Evolutionary conservation across 331 rosid species (phyloP), one percentile per base, ranked within the genome.

Genomic region (Saraca asoca): DNA sequence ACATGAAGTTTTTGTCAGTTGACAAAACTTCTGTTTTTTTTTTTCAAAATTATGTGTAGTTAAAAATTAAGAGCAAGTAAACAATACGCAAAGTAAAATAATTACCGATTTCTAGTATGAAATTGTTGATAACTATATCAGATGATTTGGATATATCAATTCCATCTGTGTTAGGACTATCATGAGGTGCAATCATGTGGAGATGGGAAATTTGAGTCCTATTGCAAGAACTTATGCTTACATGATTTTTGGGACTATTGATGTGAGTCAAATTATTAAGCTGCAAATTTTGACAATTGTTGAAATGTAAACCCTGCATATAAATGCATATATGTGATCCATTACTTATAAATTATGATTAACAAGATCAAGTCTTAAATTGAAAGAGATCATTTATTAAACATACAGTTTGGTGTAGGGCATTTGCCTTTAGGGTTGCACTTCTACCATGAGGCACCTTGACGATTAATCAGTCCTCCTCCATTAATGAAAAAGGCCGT

Each of bases 401-500:
- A 49, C 80, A 41, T 51, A 78, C 81, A 0, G 39, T 16, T 3
- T 54, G 71, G 79, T 1, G 74, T 60, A 0, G 1, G 9, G 17
- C 0, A 6, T 0, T 13, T 7, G 7, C 7, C 0, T 0, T 5
- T 31, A 39, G 76, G 54, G 17, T n/a, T 6, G 35, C 5, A 1
- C 6, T 56, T 57, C 95, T 92, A 88, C 95, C 95, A 88, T 0
- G 53, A 7, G 12, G 69, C 66, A 41, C 95, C 92, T 55, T 83
- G 82, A 11, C 81, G 90, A 66, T 85, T 72, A 51, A 88, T 24
- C 9, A 0, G 3, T 24, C 95, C 88, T 24, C 31, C 31, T 24
- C 31, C 31, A 24, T 24, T 24, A 3, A 24, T 3, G 31, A 24
- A n/a, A n/a, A n/a, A n/a, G n/a, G n/a, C n/a, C n/a, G n/a, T n/a